Evolutionary conservation across 2,329 filamentous ascomycete genomes (phyloP), one percentile per base, ranked within the genome.

Genomic region (Sporothrix phasma): DNA sequence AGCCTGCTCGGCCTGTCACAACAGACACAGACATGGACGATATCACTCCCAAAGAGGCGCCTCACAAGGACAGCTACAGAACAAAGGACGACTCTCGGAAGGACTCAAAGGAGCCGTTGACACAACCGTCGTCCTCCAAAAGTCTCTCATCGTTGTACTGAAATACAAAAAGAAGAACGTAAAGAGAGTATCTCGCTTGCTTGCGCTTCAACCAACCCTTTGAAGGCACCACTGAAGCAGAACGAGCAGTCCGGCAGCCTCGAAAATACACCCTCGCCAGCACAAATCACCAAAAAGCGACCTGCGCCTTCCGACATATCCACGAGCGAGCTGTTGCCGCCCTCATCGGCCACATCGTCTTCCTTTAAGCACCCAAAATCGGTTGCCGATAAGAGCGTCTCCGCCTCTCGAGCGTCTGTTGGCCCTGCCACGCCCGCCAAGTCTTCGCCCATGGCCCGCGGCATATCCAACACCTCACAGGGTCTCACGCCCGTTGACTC

Each of bases 371-470:
- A 66, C 39, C 65, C 65, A 41, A 79, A 79, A 24, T 75, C 75
- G 47, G 72, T 77, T 1, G 73, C 77, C 1, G 81, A 81, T 5
- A 69, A 75, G 29, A 69, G 72, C 34, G 71, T 70, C 45, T 70
- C 72, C 5, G 68, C 64, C 7, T 62, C 74, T 56, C 68, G 63
- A 1, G 5, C 65, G 13, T 45, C 75, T 15, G 69, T 74, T 15
- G 71, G 74, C 1, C 80, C 81, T 0, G 78, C 79, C 2, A 84
- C 82, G 0, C 82, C 82, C 0, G 77, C 80, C 10, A 84, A 76
- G 62, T 73, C 76, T 1, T 74, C 76, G 1, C 72, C 80, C 63
- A 84, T 84, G 80, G 81, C 78, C 5, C 79, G 81, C 3, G 80
- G 79, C 39, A 76, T 80, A 60, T 84, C 82, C 0, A 81, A 73